Percentiles rank a stretch among this genome's conserved stretches.
Evolutionary conservation across 2,329 filamentous ascomycete genomes (phyloP).

Genomic region (Verticillium isaacii): DNA sequence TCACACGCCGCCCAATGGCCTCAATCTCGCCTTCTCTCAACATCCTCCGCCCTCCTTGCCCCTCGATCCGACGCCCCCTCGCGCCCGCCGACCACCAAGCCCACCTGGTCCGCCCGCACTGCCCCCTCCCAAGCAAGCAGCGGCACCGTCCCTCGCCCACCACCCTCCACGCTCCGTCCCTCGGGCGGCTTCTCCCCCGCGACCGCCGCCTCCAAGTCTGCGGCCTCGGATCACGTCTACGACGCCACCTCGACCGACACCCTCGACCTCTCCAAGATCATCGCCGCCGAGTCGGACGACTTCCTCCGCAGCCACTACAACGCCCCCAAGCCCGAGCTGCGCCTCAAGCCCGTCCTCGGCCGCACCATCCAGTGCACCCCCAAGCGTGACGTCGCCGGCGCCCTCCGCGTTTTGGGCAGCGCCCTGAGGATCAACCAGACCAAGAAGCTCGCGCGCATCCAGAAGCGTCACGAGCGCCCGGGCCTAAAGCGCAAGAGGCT

Average conservation of each 20-base stretch:
- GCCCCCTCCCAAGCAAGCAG: conserved; percentile 2
- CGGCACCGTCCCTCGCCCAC: neutral
- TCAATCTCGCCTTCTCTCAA: neutral
- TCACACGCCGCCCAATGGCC: neutral
- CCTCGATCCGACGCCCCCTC: neutral
- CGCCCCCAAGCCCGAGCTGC: conserved; percentile 21
- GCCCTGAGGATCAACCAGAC: conserved; percentile 43
- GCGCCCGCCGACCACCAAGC: neutral
- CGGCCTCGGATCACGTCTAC: conserved; percentile 3
- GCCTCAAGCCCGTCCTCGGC: conserved; percentile 36
- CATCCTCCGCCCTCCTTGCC: neutral
- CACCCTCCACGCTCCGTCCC: neutral
- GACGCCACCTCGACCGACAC: conserved; percentile 9
- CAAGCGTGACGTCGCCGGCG: conserved; percentile 38
- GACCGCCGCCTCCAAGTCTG: neutral
- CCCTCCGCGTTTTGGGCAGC: conserved; percentile 35
- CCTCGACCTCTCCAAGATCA: conserved; percentile 29
- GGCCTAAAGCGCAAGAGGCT: conserved; percentile 76
- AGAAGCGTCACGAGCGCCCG: conserved; percentile 69
- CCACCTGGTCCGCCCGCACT: neutral
- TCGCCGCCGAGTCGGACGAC: conserved; percentile 24
- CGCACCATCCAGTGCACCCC: conserved; percentile 36
- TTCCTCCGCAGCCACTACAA: conserved; percentile 12
- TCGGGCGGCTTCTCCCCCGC: neutral
- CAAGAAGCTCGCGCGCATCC: conserved; percentile 43